Base-by-base conservation (phyloP, 495 filamentous ascomycete species). In the Cercophora scortea region DNA sequence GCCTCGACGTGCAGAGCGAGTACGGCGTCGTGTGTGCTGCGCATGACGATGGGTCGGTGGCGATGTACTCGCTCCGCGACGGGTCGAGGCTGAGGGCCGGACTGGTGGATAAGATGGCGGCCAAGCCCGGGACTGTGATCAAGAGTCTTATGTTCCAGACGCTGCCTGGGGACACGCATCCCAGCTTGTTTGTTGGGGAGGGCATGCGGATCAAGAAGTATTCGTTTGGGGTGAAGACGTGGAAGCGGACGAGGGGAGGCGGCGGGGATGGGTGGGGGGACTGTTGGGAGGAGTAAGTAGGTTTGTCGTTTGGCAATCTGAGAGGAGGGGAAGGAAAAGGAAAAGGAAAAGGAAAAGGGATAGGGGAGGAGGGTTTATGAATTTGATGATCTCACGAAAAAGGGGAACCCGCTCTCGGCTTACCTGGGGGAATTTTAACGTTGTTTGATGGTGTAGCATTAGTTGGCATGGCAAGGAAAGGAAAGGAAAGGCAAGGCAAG, bases 1-100 rank as follows among this genome's bases (percentile, higher is more conserved):
- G 73, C 10, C 51, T 74, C 11, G 71, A 69, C 33, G 59, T 69
- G 10, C 57, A 65, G 32, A 0, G 49, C 51, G 0, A 52, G 50
- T 49, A 54, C 12, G 71, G 69, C 10, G 8, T 71, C 10, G 68
- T 71, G 8, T 72, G 71, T 3, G 67, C 72, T 0, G 69, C 72
- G 1, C 71, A 76, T 34, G 70, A 71, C 46, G 68, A 71, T 38
- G 64, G 59, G 12, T 64, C 49, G 6, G 63, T 78, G 0, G 66
- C 47, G n/a, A 47, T 76, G 25, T 75, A 70, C 54, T 72, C 72
- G 11, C 59, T 71, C 19, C 51, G 50, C 8, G 65, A 59, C 25
- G 74, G 74, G 18, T 36, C 45, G 5, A 55, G 62, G 10, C 53
- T 76, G n/a, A 46, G 33, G 16, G 50, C 47, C n/a, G 49, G 39